A percentile compares a stretch with the other conserved stretches of the same genome.
Conservation (phyloP, 306 rosid genomes). For the Vicia sativa region DNA sequence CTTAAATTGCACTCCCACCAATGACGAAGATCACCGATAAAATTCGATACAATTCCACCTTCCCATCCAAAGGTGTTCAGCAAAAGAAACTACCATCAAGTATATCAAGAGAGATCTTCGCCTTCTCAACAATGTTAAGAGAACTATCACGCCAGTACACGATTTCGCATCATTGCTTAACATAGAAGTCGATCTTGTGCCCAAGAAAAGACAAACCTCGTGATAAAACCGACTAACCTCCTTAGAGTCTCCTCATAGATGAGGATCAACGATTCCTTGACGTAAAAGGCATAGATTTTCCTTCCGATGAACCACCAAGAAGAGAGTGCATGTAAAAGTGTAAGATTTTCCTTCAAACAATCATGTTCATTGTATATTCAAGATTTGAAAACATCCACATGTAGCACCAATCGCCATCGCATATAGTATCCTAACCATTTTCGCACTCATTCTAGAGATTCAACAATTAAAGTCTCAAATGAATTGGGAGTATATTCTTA, state of each 20-base stretch:
- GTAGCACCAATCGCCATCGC: too few relatives aligned
- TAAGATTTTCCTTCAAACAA: too few relatives aligned
- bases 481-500: too few relatives aligned
- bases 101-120: conserved; percentile 72
- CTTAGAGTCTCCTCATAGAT: conserved; percentile 67
- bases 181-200: conserved; percentile 58
- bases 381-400: too few relatives aligned
- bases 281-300: conserved; percentile 54
- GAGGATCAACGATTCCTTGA: conserved; percentile 62
- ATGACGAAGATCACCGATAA: conserved; percentile 70
- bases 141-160: conserved; percentile 52
- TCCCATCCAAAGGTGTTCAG: conserved; percentile 63
- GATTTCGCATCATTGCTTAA: conserved; percentile 47
- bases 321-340: conserved; percentile 60
- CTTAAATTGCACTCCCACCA: conserved; percentile 70
- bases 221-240: conserved; percentile 68
- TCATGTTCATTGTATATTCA: too few relatives aligned
- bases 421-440: too few relatives aligned
- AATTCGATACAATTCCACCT: conserved; percentile 67
- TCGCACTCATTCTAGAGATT: too few relatives aligned
- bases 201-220: conserved; percentile 71
- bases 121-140: conserved; percentile 52
- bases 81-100: conserved; percentile 77
- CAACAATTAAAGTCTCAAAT: too few relatives aligned
- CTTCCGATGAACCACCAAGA: conserved; percentile 76